Evolutionary conservation across 257 asterid genomes (phyloP).

Genomic region (Ehretia macrophylla): DNA sequence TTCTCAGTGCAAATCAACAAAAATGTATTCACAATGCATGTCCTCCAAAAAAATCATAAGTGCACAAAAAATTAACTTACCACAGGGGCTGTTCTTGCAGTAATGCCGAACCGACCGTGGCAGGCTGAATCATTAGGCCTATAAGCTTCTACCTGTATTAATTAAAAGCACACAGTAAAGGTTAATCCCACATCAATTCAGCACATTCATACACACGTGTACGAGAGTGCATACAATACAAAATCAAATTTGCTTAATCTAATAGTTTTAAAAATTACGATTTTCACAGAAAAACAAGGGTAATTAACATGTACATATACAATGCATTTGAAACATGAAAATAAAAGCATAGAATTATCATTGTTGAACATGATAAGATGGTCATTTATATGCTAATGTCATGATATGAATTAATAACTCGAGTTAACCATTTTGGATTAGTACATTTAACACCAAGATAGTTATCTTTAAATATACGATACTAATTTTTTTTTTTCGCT

Average conservation of each 20-base stretch:
- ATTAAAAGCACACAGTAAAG: neutral
- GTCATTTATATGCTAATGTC: too few relatives aligned
- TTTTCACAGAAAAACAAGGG: neutral
- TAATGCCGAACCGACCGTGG: constrained; percentile 84
- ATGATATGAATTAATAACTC: too few relatives aligned
- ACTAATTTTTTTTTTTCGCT: too few relatives aligned
- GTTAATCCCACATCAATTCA: too few relatives aligned
- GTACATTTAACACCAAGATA: too few relatives aligned
- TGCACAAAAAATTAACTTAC: constrained; percentile 35
- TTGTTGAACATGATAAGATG: too few relatives aligned
- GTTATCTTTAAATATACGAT: too few relatives aligned
- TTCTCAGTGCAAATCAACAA: neutral
- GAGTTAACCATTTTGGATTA: too few relatives aligned
- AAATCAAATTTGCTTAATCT: neutral
- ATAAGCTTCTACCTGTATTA: constrained; percentile 88
- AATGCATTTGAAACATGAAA: too few relatives aligned
- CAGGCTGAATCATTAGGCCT: constrained; percentile 94
- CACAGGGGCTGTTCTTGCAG: constrained; percentile 93
- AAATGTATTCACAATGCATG: neutral
- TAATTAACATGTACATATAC: neutral
- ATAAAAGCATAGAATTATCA: too few relatives aligned
- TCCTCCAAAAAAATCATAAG: neutral
- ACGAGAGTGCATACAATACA: constrained; percentile 4
- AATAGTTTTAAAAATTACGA: neutral
- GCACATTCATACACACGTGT: constrained; percentile 4